phyloP scores from a whole-genome alignment of 345 rosid species.

The Citrus maxima region DNA sequence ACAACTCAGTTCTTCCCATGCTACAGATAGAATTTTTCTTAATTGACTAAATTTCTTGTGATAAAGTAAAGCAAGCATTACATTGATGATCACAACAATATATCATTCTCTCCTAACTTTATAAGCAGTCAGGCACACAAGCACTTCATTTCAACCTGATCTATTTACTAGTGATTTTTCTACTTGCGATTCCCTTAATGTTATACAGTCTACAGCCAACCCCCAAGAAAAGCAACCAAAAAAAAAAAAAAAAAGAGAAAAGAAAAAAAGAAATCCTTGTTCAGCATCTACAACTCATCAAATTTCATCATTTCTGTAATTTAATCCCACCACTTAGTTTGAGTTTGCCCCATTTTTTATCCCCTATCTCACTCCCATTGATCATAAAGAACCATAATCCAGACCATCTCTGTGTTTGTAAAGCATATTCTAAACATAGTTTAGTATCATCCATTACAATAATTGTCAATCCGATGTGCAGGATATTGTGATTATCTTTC shows the following conservation, averaged over 20 bases:
- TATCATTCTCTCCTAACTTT: background rate
- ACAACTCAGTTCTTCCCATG: background rate
- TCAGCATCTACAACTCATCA: background rate
- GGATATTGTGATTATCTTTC: background rate
- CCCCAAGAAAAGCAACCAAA: background rate
- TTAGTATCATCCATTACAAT: background rate
- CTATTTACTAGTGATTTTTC: background rate
- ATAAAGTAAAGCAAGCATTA: background rate
- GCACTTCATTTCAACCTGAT: conserved; percentile 2
- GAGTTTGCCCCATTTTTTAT: background rate
- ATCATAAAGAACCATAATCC: background rate
- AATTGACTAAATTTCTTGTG: background rate
- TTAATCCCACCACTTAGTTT: background rate
- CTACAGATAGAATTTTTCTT: background rate
- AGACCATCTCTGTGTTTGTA: background rate
- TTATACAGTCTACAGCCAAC: background rate
- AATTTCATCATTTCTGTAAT: background rate
- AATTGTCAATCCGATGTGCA: background rate
- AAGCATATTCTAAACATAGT: background rate
- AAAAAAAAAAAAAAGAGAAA: background rate
- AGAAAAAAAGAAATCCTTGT: background rate
- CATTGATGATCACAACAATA: background rate
- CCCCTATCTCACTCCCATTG: background rate
- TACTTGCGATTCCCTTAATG: background rate
- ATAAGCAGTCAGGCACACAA: background rate